These are phyloP conservation scores for Phyllosticta citrichinensis DNA, from an alignment of 2,329 filamentous ascomycete species.

Conservation along the genomic window DNA sequence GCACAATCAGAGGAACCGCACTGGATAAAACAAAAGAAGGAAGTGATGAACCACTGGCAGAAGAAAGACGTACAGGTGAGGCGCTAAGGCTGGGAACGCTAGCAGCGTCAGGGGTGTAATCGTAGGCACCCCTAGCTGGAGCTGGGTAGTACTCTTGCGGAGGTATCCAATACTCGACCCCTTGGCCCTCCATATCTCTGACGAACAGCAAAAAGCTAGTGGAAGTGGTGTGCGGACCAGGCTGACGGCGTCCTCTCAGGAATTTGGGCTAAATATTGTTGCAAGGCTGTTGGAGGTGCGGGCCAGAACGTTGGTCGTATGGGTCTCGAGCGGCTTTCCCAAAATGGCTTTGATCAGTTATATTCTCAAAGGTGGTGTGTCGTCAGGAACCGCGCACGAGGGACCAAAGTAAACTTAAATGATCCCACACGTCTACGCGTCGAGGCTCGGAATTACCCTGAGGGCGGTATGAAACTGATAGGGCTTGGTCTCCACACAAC, in stretches of 20 bases:
- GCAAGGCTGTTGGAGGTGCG: not conserved
- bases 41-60: not conserved
- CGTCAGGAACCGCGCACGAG: not conserved
- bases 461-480: not conserved
- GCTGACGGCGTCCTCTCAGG: not conserved
- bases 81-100: conserved; percentile 29
- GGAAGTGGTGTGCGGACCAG: not conserved
- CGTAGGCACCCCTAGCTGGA: conserved; percentile 23
- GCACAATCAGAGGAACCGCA: not conserved
- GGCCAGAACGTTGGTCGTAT: not conserved
- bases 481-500: not conserved
- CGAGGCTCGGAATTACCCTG: not conserved
- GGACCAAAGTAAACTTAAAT: not conserved
- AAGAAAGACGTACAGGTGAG: conserved; percentile 25
- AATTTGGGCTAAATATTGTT: not conserved
- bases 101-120: conserved; percentile 24
- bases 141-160: conserved; percentile 24
- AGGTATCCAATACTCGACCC: conserved; percentile 26
- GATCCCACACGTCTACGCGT: not conserved
- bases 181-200: conserved; percentile 24
- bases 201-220: not conserved
- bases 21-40: not conserved
- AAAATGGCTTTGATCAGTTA: not conserved
- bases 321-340: not conserved
- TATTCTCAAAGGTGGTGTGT: not conserved